Evolutionary conservation across 1,284 basidiomycete species (phyloP).

Genomic region (Microbotryomycetes sp.): DNA sequence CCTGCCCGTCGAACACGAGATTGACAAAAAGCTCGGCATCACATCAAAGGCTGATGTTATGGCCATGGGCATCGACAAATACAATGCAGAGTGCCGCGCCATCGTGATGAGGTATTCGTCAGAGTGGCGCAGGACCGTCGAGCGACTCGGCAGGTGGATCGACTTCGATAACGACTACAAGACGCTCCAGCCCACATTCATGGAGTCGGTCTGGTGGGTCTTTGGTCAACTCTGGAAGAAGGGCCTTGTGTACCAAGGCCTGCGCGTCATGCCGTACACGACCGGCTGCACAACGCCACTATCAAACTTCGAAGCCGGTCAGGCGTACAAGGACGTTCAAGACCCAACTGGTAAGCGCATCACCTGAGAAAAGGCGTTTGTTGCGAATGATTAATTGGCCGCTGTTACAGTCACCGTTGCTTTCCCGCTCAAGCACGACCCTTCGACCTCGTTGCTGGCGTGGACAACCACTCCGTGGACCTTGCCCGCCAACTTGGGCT

Average conservation of each 20-base stretch:
- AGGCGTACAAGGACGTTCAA: slow-evolving; percentile 86
- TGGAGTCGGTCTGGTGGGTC: slow-evolving; percentile 99
- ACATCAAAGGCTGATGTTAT: slow-evolving; percentile 89
- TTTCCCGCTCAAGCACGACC: slow-evolving; percentile 89
- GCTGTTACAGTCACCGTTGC: slow-evolving; percentile 65
- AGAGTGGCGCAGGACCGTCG: slow-evolving; percentile 91
- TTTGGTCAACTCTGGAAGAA: slow-evolving; percentile 89
- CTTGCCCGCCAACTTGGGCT: slow-evolving; percentile 84
- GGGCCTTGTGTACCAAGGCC: slow-evolving; percentile 86
- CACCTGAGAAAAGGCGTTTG: no score
- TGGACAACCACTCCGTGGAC: slow-evolving; percentile 99
- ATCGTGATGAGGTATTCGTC: slow-evolving; percentile 97
- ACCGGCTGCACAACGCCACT: slow-evolving; percentile 92
- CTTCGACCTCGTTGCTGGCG: slow-evolving; percentile 79
- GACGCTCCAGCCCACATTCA: slow-evolving; percentile 85
- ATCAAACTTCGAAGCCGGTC: slow-evolving; percentile 95
- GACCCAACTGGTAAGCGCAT: slow-evolving; percentile 70
- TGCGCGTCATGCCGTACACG: slow-evolving; percentile 97
- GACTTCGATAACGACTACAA: slow-evolving; percentile 99
- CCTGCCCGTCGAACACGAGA: slow-evolving; percentile 97
- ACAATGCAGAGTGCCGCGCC: slow-evolving; percentile 92
- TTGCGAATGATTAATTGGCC: not conserved
- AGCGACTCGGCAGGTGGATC: slow-evolving; percentile 99
- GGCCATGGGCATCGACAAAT: slow-evolving; percentile 91
- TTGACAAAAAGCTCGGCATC: slow-evolving; percentile 94